Percentiles rank a stretch among this genome's conserved stretches.
Evolutionary conservation across 2,329 filamentous ascomycete genomes (phyloP).

Genomic region (Aureobasidium mangrovei): DNA sequence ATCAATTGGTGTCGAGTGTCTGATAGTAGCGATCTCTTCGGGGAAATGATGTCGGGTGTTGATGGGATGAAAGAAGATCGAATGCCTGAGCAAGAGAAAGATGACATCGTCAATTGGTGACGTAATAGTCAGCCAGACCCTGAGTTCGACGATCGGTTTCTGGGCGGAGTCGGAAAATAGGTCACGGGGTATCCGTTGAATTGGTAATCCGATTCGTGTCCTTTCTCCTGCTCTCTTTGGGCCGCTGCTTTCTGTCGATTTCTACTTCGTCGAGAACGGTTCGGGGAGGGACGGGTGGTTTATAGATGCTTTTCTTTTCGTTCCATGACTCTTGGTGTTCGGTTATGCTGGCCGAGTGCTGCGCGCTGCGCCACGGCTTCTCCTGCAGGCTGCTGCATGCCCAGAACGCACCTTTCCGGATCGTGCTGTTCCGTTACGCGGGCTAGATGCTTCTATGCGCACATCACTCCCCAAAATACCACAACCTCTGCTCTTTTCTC

Average conservation of each 20-base stretch:
- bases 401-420: constrained; percentile 5
- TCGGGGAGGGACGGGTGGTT: background rate
- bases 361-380: constrained; percentile 1
- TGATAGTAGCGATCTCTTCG: background rate
- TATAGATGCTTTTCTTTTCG: background rate
- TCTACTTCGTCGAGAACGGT: background rate
- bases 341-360: constrained; percentile 4
- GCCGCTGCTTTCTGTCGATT: background rate
- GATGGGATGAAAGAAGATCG: background rate
- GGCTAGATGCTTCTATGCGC: constrained; percentile 3
- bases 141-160: background rate
- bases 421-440: background rate
- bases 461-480: constrained; percentile 5
- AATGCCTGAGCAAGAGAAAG: constrained; percentile 9
- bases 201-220: background rate
- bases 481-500: background rate
- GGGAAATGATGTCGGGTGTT: background rate
- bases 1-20: constrained; percentile 4
- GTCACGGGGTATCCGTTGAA: constrained; percentile 10
- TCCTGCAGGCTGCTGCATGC: constrained; percentile 4
- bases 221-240: background rate
- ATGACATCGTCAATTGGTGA: background rate
- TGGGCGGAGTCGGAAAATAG: background rate
- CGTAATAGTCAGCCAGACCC: background rate
- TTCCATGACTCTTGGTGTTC: background rate